Base-by-base conservation (phyloP, 2,329 filamentous ascomycete genomes). In the Xylaria sp. region DNA sequence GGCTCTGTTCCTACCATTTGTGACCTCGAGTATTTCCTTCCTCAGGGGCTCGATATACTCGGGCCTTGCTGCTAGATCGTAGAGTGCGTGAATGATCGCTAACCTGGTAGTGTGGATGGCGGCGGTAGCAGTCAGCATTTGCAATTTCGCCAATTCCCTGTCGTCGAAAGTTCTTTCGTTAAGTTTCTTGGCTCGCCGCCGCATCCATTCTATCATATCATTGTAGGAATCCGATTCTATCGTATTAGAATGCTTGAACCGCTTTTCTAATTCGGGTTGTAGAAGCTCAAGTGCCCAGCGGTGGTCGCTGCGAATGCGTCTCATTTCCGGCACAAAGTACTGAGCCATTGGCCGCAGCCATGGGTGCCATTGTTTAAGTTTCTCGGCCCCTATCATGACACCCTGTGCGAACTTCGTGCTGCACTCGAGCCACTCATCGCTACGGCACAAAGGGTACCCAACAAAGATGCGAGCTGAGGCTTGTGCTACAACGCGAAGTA, bases 41-140 rank as follows among this genome's bases (percentile, higher is more conserved):
- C 79, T 74, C 21, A 81, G 67, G 3, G 76, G 75, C 31, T 79
- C 74, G 25, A 81, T 67, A 63, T 77, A 79, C 65, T 83, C 79
- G 0, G 77, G 79, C 11, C 65, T 63, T 13, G 75, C 72, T 3
- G 73, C 74, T 3, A 83, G 70, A 57, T 83, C 79, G 58, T 77
- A 79, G 37, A 83, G 66, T 2, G 40, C 74, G 65, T 56, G 80
- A 1, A 75, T 76, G 4, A 73, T 61, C 2, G 74, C 68, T 31
- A 73, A 63, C 10, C 73, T 63, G 0, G 73, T 77, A 0, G 75
- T 76, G 49, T 76, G 72, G 13, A 79, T 77, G 5, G 76, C 71
- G 2, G 75, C 74, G 11, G 76, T 72, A 9, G 71, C 71, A 15
- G 75, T 72, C 17, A 70, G 21, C 68, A 75, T 72, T 58, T 74